Conservation (phyloP, 176 grass and related monocot genomes). For the sorghum (Sorghum bicolor) region DNA sequence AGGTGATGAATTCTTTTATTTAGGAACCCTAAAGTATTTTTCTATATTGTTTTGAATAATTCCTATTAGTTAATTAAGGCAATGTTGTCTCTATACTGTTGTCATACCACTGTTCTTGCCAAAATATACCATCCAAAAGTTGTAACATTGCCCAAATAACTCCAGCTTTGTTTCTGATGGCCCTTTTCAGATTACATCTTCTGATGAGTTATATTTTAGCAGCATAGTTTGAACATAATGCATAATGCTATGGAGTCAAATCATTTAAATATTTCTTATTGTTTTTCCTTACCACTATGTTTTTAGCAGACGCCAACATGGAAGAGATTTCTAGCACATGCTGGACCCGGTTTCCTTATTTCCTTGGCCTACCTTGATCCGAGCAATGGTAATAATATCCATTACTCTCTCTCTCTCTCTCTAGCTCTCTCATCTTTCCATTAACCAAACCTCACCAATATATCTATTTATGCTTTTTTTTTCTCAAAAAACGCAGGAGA, state of each 20-base stretch:
- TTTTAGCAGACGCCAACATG: constrained; percentile 49
- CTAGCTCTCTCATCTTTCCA: not conserved
- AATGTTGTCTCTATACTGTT: not conserved
- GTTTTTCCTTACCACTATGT: not conserved
- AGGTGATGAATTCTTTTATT: not conserved
- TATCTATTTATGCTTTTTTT: not conserved
- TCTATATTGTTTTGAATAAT: not conserved
- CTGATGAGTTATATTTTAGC: not conserved
- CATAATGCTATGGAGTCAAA: not conserved
- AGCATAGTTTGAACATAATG: not conserved
- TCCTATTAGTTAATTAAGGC: not conserved
- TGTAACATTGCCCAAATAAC: not conserved
- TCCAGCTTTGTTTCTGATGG: not conserved
- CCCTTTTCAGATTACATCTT: not conserved
- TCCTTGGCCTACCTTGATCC: constrained; percentile 88
- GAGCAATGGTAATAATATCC: constrained; percentile 58
- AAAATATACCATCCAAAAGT: not conserved
- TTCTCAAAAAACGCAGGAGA: too few species aligned
- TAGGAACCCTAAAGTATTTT: not conserved
- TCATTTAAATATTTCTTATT: not conserved
- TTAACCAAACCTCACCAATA: not conserved
- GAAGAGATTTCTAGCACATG: constrained; percentile 66
- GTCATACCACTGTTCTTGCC: not conserved
- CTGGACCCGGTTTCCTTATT: constrained; percentile 79
- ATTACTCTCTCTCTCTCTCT: too few species aligned